Base-by-base conservation (phyloP, 441 rosid species). In the Euphorbia celastroides region DNA sequence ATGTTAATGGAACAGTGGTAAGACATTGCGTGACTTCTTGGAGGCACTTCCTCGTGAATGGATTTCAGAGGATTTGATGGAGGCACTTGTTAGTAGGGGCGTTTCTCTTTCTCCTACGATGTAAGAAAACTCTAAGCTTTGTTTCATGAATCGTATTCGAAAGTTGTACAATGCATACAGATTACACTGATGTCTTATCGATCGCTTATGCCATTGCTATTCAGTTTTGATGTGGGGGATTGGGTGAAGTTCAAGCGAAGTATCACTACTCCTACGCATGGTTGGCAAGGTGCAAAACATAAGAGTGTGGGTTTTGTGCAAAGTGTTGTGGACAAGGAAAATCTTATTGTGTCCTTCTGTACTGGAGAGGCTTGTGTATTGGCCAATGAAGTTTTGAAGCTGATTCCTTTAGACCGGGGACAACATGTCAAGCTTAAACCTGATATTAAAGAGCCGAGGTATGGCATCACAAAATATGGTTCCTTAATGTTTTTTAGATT, bases 251-350 rank as follows among this genome's bases (percentile, higher is more conserved):
- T 90, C 74, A 93, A 80, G 77, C 84, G 96, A 85, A 83, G 86
- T 75, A 80, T 90, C 71, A 80, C 80, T 7, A 69, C 83, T 77
- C 98, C 99, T 57, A 69, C 81, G 28, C 78, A 86, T 80, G 98
- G 97, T 50, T 95, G 97, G 99, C 98, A 88, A 87, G 89, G 88
- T 78, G 99, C 98, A 61, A 85, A 81, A 68, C 93, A 88, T 69
- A 87, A 76, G 76, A 95, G 99, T 76, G 97, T 92, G 74, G 99
- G 99, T 72, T 95, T 95, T 89, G 98, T 95, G 78, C 99, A 90
- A 81, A 83, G 66, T 72, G 86, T 88, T 48, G 78, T 81, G 42
- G 99, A 90, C 76, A 86, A 64, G 67, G 98, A 90, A 60, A 85
- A 84, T 71, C 86, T 95, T 64, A 69, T 74, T 23, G 96, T 92